Evolutionary conservation across 805 yeast species (phyloP).

Genomic region (Wickerhamomyces tratensis): DNA sequence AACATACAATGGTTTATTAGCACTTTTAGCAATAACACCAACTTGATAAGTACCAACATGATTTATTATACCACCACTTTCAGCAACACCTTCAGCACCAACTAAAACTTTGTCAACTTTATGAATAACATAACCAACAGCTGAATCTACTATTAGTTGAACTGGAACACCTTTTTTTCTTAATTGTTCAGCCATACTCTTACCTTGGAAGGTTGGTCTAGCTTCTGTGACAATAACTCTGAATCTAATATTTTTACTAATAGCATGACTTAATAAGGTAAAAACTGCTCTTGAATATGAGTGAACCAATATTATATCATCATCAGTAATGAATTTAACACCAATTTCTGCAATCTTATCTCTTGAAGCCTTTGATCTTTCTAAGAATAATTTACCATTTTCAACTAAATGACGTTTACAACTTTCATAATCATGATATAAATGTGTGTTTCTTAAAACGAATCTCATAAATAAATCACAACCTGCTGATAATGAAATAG

Average conservation of each 20-base stretch:
- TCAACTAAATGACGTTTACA: conserved; percentile 82
- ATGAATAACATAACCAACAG: conserved; percentile 87
- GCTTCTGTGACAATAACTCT: conserved; percentile 91
- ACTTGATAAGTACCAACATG: conserved; percentile 92
- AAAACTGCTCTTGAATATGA: conserved; percentile 87
- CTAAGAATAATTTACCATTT: conserved; percentile 86
- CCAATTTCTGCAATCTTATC: conserved; percentile 84
- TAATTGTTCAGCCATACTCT: conserved; percentile 58
- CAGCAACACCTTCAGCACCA: conserved; percentile 99
- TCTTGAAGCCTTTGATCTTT: conserved; percentile 86
- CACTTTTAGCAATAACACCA: conserved; percentile 83
- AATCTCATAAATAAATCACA: conserved; percentile 95
- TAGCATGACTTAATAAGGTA: conserved; percentile 68
- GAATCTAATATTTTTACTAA: conserved; percentile 69
- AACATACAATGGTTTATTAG: conserved; percentile 89
- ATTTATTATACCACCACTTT: conserved; percentile 95
- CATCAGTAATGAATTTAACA: conserved; percentile 82
- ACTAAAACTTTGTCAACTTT: conserved; percentile 88
- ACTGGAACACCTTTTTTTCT: conserved; percentile 75
- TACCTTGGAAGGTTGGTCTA: conserved; percentile 72
- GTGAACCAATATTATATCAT: conserved; percentile 83
- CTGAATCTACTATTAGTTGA: conserved; percentile 80
- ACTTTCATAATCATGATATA: conserved; percentile 90
- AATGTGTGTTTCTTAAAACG: conserved; percentile 79
- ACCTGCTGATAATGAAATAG: conserved; percentile 92